Conservation (phyloP, 75 land plant species). For the Pinus taeda region DNA sequence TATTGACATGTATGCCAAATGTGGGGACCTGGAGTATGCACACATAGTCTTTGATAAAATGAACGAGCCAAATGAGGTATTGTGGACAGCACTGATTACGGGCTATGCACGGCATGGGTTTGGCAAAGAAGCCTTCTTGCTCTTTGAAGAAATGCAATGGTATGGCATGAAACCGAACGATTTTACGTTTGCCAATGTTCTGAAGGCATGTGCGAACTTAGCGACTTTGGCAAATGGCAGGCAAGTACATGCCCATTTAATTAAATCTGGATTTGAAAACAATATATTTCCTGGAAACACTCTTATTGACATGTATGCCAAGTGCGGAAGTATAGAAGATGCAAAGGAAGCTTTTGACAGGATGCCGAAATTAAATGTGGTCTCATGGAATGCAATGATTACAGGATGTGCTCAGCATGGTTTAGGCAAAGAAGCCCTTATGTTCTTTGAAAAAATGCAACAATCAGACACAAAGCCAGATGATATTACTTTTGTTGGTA, state of each 20-base stretch:
- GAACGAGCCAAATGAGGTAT: slow-evolving; percentile 22
- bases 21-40: slow-evolving; percentile 39
- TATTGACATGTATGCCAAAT: slow-evolving; percentile 64
- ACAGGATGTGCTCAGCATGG: slow-evolving; percentile 70
- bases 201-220: slow-evolving; percentile 55
- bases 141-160: slow-evolving; percentile 34
- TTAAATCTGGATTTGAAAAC: slow-evolving; percentile 37
- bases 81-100: slow-evolving; percentile 63
- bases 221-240: slow-evolving; percentile 61
- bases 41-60: slow-evolving; percentile 32
- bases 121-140: slow-evolving; percentile 55
- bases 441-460: slow-evolving; percentile 41
- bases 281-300: slow-evolving; percentile 62
- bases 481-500: slow-evolving; percentile 47
- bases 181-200: slow-evolving; percentile 40
- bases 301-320: slow-evolving; percentile 72
- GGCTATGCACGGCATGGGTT: slow-evolving; percentile 45
- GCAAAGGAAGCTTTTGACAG: slow-evolving; percentile 32
- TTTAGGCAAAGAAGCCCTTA: slow-evolving; percentile 35
- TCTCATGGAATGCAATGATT: slow-evolving; percentile 77
- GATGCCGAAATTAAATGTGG: slow-evolving; percentile 40
- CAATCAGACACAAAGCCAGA: slow-evolving; percentile 40
- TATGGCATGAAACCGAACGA: slow-evolving; percentile 34
- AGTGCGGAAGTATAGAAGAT: slow-evolving; percentile 60
- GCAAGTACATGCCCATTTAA: slow-evolving; percentile 43